A percentile compares a stretch with the other conserved stretches of the same genome.
Evolutionary conservation across 2,329 filamentous ascomycete genomes (phyloP).

Genomic region (Colletotrichum gigasporum): DNA sequence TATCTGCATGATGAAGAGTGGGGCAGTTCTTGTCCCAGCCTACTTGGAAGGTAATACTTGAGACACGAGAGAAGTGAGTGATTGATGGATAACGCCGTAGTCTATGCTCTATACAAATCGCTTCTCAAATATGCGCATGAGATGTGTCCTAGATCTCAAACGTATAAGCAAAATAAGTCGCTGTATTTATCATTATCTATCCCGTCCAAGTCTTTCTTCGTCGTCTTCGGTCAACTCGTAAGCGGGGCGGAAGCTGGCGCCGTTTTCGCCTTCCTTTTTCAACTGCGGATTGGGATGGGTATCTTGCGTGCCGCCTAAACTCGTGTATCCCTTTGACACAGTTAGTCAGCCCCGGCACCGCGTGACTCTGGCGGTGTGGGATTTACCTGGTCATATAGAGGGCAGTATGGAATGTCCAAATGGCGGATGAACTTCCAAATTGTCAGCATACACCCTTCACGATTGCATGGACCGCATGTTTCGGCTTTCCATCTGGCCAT

Average conservation of each 20-base stretch:
- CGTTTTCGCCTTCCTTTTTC: conserved; percentile 46
- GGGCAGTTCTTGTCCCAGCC: too few relatives aligned
- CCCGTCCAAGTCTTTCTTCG: conserved; percentile 81
- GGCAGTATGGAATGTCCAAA: conserved; percentile 84
- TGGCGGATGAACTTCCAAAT: conserved; percentile 76
- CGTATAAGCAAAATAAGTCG: not conserved
- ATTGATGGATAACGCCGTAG: not conserved
- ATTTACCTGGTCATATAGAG: conserved; percentile 75
- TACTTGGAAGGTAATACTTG: too few relatives aligned
- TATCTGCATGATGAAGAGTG: too few relatives aligned
- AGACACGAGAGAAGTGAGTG: not conserved
- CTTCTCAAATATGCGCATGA: not conserved
- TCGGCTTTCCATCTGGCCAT: too few relatives aligned
- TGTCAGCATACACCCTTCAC: not conserved
- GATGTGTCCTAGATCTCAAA: not conserved
- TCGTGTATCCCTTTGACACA: conserved; percentile 79
- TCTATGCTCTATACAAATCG: conserved; percentile 23
- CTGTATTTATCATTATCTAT: conserved; percentile 50
- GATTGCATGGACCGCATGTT: too few relatives aligned
- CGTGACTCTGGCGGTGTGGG: rapidly evolving
- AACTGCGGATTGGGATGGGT: conserved; percentile 89
- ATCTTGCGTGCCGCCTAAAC: conserved; percentile 88
- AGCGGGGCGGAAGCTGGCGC: conserved; percentile 71
- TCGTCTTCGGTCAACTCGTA: conserved; percentile 80
- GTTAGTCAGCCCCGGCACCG: not conserved